Evolutionary conservation across 148 eudicot species (phyloP), one percentile per base, ranked within the genome.

Genomic region (Chenopodium quinoa): DNA sequence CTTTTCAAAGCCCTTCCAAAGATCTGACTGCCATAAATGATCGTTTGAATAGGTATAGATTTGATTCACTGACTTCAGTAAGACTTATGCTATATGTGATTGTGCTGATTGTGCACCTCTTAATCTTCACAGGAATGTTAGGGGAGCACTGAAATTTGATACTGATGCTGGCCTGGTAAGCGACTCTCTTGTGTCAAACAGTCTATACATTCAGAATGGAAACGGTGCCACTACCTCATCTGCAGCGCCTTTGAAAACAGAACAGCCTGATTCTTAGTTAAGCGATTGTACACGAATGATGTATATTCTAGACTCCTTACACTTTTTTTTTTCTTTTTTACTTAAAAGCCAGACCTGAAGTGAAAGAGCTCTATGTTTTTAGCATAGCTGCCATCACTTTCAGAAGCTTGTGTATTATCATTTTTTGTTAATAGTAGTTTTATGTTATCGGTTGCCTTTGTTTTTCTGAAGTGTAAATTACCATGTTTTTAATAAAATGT

Each of bases 1-100:
- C 99, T 50, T 97, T 88, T 80, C 96, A 94, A 84, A 97, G 99
- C 93, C 27, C 99, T 78, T 97, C 99, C 2, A 97, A 97, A 85
- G 99, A 97, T 81, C 89, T 97, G 60, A 91, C 94, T 14, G 98
- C 92, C 80, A 97, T 97, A 50, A 97, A 97, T 69, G 88, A 92
- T 83, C 99, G 91, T 58, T 90, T 97, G 91, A 97, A 97, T 75
- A 91, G 97, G 99, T 27, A 73, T 48, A 20, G 77, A 74, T 25
- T 13, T 73, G 25, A 74, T 34, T 74, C 40, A 27, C 63, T 27
- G 27, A 52, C 62, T 50, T 50, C 22, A 73, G 1, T 48, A 10
- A 12, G 12, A 50, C 22, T 25, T 46, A 25, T 46, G 8, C 7
- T 25, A 22, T 25, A 50, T 74, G 60, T 50, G 65, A 25, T 37